A percentile compares a stretch with the other conserved stretches of the same genome.
Conservation (phyloP, 2,329 filamentous ascomycete species). For the Cordyceps tenuipes region DNA sequence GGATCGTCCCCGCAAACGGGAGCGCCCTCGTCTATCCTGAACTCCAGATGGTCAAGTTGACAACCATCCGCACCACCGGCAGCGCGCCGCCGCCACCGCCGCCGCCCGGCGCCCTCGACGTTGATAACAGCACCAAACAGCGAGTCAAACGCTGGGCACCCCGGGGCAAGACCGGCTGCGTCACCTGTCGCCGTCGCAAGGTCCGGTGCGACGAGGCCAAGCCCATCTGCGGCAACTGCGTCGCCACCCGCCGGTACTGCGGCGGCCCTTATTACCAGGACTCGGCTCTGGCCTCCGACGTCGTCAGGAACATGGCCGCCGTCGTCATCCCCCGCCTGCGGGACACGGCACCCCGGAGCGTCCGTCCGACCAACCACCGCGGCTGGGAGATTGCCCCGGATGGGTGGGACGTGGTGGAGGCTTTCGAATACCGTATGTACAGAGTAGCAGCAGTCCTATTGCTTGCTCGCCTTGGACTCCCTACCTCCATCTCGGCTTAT, state of each 20-base stretch:
- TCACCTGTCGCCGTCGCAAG: slow-evolving; percentile 5
- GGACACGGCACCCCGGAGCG: slow-evolving; percentile 2
- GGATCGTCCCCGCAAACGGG: too few species aligned
- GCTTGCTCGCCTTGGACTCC: neutral
- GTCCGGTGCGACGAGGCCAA: slow-evolving; percentile 9
- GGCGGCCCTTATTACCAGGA: slow-evolving; percentile 9
- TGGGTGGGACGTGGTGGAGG: slow-evolving; percentile 8
- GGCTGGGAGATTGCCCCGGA: slow-evolving; percentile 5
- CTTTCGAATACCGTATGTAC: slow-evolving; percentile 8
- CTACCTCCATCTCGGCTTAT: too few species aligned
- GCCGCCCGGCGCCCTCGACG: neutral
- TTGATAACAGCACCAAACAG: neutral
- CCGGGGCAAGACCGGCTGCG: slow-evolving; percentile 5
- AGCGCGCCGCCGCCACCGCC: neutral
- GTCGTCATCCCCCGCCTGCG: neutral
- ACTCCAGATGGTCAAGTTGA: too few species aligned
- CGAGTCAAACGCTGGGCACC: slow-evolving; percentile 8
- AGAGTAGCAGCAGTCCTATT: too few species aligned
- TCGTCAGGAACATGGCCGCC: neutral
- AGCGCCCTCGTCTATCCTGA: too few species aligned
- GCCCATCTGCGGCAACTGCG: slow-evolving; percentile 9
- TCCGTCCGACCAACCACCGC: slow-evolving; percentile 1
- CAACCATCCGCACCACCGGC: too few species aligned
- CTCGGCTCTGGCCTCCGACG: neutral
- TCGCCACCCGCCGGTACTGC: slow-evolving; percentile 7